Percentiles rank a stretch among this genome's conserved stretches.
Evolutionary conservation across 306 rosid genomes (phyloP).

Genomic region (Coriaria nepalensis): DNA sequence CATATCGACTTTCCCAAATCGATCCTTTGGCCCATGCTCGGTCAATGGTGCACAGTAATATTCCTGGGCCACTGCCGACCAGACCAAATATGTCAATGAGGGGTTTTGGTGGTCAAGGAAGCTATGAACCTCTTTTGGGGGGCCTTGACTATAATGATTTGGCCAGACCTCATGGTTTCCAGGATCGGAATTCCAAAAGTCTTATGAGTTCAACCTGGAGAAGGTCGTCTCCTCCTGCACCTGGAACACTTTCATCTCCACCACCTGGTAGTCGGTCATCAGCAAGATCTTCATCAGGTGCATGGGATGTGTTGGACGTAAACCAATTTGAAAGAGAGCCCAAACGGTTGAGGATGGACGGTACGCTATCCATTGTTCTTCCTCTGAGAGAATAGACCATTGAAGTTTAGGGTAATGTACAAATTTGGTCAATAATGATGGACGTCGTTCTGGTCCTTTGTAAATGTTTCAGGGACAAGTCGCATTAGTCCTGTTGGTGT

Average conservation of each 20-base stretch:
- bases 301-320: slow-evolving; percentile 74
- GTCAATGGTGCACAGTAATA: slow-evolving; percentile 49
- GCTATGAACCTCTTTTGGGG: slow-evolving; percentile 43
- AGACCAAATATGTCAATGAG: slow-evolving; percentile 51
- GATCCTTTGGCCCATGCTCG: slow-evolving; percentile 54
- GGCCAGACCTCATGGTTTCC: slow-evolving; percentile 33
- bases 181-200: slow-evolving; percentile 59
- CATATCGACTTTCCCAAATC: slow-evolving; percentile 48
- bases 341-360: slow-evolving; percentile 64
- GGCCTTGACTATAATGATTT: slow-evolving; percentile 60
- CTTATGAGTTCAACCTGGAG: slow-evolving; percentile 67
- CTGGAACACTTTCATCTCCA: slow-evolving; percentile 64
- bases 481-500: slow-evolving; percentile 45
- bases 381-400: slow-evolving; percentile 44
- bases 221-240: slow-evolving; percentile 70
- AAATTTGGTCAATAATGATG: slow-evolving; percentile 37
- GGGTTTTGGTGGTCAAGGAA: slow-evolving; percentile 68
- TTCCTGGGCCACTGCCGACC: slow-evolving; percentile 47
- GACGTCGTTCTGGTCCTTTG: slow-evolving; percentile 30
- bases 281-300: slow-evolving; percentile 41
- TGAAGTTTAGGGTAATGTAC: slow-evolving; percentile 35
- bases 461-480: slow-evolving; percentile 38
- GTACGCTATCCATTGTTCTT: slow-evolving; percentile 37
- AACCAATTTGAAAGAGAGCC: slow-evolving; percentile 72
- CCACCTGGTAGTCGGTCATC: slow-evolving; percentile 41